phyloP scores from a whole-genome alignment of 2,329 filamentous ascomycete genomes.

The Aspergillus aculeatus region DNA sequence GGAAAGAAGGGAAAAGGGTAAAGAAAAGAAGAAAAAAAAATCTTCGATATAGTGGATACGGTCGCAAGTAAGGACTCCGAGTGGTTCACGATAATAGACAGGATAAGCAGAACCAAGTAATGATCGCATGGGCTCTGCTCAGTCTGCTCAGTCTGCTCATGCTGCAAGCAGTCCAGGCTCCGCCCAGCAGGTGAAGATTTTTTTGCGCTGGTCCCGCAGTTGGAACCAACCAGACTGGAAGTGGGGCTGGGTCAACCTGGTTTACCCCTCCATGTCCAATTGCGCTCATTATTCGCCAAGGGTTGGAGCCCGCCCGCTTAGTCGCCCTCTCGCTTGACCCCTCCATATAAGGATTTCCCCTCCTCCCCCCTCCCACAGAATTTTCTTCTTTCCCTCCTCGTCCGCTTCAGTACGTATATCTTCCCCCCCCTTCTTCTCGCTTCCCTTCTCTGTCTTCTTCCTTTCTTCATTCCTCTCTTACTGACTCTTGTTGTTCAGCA shows the following conservation, averaged over 20 bases:
- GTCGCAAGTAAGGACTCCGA: slow-evolving; percentile 20
- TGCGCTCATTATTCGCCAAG: slow-evolving; percentile 23
- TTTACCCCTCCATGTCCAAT: slow-evolving; percentile 32
- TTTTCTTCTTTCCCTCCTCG: slow-evolving; percentile 39
- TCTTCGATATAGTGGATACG: slow-evolving; percentile 21
- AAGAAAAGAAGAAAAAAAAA: slow-evolving; percentile 30
- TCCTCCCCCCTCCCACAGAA: slow-evolving; percentile 41
- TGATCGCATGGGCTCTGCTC: slow-evolving; percentile 5
- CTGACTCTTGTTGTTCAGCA: slow-evolving; percentile 41
- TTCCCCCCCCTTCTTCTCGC: slow-evolving; percentile 26
- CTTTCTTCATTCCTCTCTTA: slow-evolving; percentile 24
- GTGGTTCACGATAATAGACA: slow-evolving; percentile 3
- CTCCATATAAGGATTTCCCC: slow-evolving; percentile 50
- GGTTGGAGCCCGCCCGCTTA: slow-evolving; percentile 38
- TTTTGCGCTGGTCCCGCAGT: slow-evolving; percentile 30
- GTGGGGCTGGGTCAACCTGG: slow-evolving; percentile 26
- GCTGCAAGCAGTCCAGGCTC: too few relatives aligned
- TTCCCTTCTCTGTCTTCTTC: slow-evolving; percentile 23
- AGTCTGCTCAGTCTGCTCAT: too few relatives aligned
- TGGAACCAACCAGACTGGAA: not conserved
- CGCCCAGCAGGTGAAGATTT: slow-evolving; percentile 29
- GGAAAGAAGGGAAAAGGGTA: not conserved
- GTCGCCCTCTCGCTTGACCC: slow-evolving; percentile 44
- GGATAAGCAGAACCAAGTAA: slow-evolving; percentile 1
- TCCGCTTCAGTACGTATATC: slow-evolving; percentile 50